Evolutionary conservation across 2,329 filamentous ascomycete species (phyloP).

Genomic region (Knufia petricola): DNA sequence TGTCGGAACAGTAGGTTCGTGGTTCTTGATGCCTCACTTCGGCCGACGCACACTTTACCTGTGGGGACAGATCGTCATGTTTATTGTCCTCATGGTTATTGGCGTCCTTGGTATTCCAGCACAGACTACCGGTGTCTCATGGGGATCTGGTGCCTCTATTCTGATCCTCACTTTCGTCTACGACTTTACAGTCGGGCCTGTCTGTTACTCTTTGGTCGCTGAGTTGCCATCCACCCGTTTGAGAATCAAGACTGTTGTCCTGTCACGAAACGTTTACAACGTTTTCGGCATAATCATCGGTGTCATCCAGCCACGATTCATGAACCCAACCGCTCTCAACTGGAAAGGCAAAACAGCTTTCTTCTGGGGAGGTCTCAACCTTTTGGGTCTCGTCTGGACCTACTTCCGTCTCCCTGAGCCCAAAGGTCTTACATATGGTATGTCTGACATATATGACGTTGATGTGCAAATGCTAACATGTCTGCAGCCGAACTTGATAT

Average conservation of each 20-base stretch:
- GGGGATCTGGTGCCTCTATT: constrained; percentile 39
- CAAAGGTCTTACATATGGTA: constrained; percentile 32
- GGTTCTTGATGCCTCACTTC: constrained; percentile 32
- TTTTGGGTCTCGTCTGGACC: constrained; percentile 32
- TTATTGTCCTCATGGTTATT: constrained; percentile 27
- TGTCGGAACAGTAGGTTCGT: constrained; percentile 43
- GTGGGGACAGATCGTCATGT: constrained; percentile 49
- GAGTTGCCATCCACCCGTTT: constrained; percentile 47
- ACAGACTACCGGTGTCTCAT: constrained; percentile 23
- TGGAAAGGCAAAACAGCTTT: constrained; percentile 31
- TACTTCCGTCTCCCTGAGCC: constrained; percentile 33
- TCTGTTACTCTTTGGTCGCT: constrained; percentile 45
- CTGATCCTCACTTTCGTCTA: constrained; percentile 48
- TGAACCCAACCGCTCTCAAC: constrained; percentile 29
- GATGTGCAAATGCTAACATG: not conserved
- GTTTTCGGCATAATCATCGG: constrained; percentile 29
- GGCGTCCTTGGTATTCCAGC: constrained; percentile 24
- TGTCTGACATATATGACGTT: not conserved
- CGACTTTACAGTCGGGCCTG: constrained; percentile 45
- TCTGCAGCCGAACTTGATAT: constrained; percentile 31
- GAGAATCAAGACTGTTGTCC: constrained; percentile 46
- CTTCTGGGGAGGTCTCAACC: constrained; percentile 33
- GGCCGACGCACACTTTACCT: constrained; percentile 24
- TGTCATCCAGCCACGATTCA: constrained; percentile 29
- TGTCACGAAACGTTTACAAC: constrained; percentile 45